These are phyloP conservation scores for Cordyceps pruinosa DNA, from an alignment of 2,329 filamentous ascomycete genomes.

Conservation along the genomic window DNA sequence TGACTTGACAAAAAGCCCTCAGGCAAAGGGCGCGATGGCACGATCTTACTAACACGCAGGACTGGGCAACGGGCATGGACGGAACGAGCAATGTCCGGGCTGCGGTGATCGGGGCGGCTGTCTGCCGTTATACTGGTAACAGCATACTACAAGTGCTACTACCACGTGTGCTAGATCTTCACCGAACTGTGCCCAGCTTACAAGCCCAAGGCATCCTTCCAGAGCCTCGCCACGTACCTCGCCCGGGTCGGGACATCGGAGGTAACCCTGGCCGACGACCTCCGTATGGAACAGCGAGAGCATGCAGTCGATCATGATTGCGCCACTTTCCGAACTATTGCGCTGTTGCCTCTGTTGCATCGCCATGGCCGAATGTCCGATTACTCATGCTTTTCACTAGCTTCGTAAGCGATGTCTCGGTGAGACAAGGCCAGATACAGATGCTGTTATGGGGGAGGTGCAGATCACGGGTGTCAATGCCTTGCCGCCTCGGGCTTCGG, in stretches of 20 bases:
- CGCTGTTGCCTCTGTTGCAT: not conserved
- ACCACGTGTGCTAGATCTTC: not conserved
- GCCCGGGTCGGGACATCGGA: not conserved
- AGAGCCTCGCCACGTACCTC: not conserved
- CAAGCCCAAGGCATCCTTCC: not conserved
- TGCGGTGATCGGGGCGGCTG: too few relatives aligned
- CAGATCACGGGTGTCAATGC: not conserved
- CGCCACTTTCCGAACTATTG: not conserved
- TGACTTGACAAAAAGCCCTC: too few relatives aligned
- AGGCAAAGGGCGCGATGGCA: too few relatives aligned
- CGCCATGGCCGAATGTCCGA: not conserved
- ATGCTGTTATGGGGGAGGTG: not conserved
- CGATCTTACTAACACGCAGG: too few relatives aligned
- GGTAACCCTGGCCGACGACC: not conserved
- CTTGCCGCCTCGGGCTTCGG: constrained; percentile 1
- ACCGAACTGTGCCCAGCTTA: too few relatives aligned
- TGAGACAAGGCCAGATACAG: not conserved
- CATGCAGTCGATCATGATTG: not conserved
- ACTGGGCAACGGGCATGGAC: not conserved
- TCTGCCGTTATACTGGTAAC: not conserved
- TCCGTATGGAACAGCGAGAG: not conserved
- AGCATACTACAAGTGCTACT: not conserved
- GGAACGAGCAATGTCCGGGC: not conserved
- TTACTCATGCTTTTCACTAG: not conserved
- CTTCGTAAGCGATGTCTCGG: not conserved